These are phyloP conservation scores for Coprinellus micaceus DNA, from an alignment of 768 basidiomycete species.

Conservation along the genomic window DNA sequence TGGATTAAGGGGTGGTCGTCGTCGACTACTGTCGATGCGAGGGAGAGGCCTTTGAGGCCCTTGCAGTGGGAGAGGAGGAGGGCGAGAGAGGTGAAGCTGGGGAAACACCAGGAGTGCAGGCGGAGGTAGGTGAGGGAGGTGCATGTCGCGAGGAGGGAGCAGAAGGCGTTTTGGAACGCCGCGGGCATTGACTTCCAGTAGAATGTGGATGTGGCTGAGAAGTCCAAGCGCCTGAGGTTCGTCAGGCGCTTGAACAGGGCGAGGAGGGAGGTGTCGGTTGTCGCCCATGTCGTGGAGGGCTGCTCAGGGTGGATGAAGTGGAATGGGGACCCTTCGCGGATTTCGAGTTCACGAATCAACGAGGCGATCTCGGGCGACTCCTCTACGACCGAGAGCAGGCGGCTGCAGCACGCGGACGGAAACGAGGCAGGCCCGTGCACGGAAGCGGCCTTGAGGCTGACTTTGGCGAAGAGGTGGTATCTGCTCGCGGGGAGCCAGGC, in stretches of 20 bases:
- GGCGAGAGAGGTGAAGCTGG: constrained; percentile 31
- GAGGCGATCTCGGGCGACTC: constrained; percentile 29
- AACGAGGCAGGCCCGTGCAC: constrained; percentile 22
- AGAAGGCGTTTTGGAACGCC: constrained; percentile 32
- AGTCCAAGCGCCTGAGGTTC: constrained; percentile 35
- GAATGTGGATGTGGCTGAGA: constrained; percentile 32
- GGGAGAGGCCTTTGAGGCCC: constrained; percentile 32
- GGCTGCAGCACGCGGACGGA: constrained; percentile 32
- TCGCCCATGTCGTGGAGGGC: constrained; percentile 35
- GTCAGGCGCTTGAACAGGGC: constrained; percentile 34
- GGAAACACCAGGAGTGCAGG: constrained; percentile 39
- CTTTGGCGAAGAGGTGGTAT: constrained; percentile 37
- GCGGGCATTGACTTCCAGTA: constrained; percentile 36
- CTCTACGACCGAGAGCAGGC: constrained; percentile 32
- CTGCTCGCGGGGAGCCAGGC: constrained; percentile 39
- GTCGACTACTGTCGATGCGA: constrained; percentile 32
- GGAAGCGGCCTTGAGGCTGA: constrained; percentile 32
- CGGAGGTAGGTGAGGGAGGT: constrained; percentile 36
- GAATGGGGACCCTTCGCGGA: constrained; percentile 35
- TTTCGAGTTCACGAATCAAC: constrained; percentile 35
- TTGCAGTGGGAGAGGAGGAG: constrained; percentile 30
- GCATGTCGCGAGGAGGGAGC: constrained; percentile 28
- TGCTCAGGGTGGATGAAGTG: constrained; percentile 25
- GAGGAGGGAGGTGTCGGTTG: constrained; percentile 34
- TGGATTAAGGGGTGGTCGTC: constrained; percentile 18